A percentile compares a stretch with the other conserved stretches of the same genome.
Evolutionary conservation across 371 early-diverging fungal species (phyloP).

Genomic region (Syncephalis plumigaleata): DNA sequence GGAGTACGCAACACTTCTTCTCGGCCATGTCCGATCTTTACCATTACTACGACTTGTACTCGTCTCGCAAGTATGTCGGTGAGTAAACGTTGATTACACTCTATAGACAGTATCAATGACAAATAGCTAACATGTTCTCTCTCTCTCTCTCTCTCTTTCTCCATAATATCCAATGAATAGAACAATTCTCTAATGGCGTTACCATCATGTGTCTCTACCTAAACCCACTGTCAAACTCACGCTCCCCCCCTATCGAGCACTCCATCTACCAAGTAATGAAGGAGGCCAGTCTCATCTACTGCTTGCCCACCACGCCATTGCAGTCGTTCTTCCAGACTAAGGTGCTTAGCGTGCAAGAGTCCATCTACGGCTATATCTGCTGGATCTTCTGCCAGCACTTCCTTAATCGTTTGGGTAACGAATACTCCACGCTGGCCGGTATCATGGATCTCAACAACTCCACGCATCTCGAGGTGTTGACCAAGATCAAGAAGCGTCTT

Average conservation of each 20-base stretch:
- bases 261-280: slow-evolving; percentile 90
- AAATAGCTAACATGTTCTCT: too few species aligned
- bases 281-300: slow-evolving; percentile 91
- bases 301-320: slow-evolving; percentile 92
- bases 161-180: too few species aligned
- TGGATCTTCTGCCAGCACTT: slow-evolving; percentile 98
- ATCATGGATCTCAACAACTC: slow-evolving; percentile 68
- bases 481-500: slow-evolving; percentile 92
- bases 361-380: slow-evolving; percentile 86
- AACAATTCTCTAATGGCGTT: slow-evolving; percentile 97
- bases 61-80: slow-evolving; percentile 80
- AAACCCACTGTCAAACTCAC: slow-evolving; percentile 62
- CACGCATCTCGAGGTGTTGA: slow-evolving; percentile 78
- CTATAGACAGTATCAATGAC: too few species aligned
- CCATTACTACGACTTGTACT: slow-evolving; percentile 92
- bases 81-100: not conserved
- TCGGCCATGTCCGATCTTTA: slow-evolving; percentile 94
- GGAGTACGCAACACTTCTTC: slow-evolving; percentile 85
- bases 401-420: slow-evolving; percentile 89
- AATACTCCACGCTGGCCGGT: slow-evolving; percentile 64
- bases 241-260: slow-evolving; percentile 76
- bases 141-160: too few species aligned
- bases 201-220: slow-evolving; percentile 88
- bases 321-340: slow-evolving; percentile 86
- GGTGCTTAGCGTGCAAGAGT: slow-evolving; percentile 86